Evolutionary conservation across 257 asterid species (phyloP).

Genomic region (Misopates orontium): DNA sequence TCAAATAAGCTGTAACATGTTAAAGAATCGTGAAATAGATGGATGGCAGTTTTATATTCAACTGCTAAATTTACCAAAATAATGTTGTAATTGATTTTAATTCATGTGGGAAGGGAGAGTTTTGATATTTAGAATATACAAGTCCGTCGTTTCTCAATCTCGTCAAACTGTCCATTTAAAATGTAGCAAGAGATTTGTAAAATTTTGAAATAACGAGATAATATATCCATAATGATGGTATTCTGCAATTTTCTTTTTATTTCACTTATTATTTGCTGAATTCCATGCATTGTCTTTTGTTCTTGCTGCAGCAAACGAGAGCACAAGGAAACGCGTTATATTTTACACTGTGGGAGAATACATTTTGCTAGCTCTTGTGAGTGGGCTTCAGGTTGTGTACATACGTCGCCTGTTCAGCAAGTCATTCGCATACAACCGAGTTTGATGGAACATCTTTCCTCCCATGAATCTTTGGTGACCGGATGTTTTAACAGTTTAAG

Average conservation of each 20-base stretch:
- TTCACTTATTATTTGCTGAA: background rate
- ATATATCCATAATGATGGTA: background rate
- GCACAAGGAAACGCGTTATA: constrained; percentile 78
- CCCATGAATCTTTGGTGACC: background rate
- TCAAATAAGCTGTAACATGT: background rate
- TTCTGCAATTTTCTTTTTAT: background rate
- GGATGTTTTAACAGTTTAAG: constrained; percentile 2
- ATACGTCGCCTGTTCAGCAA: constrained; percentile 77
- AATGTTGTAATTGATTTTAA: background rate
- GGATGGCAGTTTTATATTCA: background rate
- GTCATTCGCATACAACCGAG: constrained; percentile 67
- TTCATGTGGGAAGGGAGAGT: constrained; percentile 14
- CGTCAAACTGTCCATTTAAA: background rate
- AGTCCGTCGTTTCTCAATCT: background rate
- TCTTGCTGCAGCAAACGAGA: constrained; percentile 74
- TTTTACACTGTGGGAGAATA: constrained; percentile 80
- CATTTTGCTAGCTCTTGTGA: constrained; percentile 55
- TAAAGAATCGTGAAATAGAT: background rate
- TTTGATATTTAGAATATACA: background rate
- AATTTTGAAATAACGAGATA: too few relatives aligned
- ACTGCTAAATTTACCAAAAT: background rate
- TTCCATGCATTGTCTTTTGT: background rate
- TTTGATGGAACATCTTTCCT: constrained; percentile 42
- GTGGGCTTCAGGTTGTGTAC: constrained; percentile 69
- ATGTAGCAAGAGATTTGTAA: background rate